Conservation (phyloP, 805 yeast species). For the Lachancea kluyveri region DNA sequence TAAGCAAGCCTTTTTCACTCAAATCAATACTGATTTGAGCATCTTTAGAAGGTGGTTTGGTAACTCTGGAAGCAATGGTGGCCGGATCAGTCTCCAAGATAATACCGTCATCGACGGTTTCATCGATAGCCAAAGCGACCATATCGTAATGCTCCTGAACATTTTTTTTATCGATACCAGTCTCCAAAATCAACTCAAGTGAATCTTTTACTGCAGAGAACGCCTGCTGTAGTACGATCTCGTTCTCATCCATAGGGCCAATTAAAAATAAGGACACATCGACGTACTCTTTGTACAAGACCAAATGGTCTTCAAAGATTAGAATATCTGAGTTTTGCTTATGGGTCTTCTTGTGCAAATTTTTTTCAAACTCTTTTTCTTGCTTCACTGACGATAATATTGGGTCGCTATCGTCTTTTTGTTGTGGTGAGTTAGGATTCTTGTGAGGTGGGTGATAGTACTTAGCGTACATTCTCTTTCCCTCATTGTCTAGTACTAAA, state of each 20-base stretch:
- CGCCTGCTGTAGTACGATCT: constrained; percentile 67
- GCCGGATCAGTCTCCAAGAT: constrained; percentile 85
- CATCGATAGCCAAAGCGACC: constrained; percentile 82
- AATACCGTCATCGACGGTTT: constrained; percentile 89
- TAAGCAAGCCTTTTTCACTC: constrained; percentile 70
- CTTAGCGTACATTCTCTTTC: constrained; percentile 75
- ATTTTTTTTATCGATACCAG: constrained; percentile 68
- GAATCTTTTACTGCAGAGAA: constrained; percentile 77
- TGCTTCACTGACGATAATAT: constrained; percentile 41
- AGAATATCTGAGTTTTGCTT: constrained; percentile 77
- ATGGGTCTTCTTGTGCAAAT: constrained; percentile 66
- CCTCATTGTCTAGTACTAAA: constrained; percentile 74
- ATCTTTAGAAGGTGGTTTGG: constrained; percentile 77
- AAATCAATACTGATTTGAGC: constrained; percentile 52
- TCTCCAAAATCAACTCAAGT: constrained; percentile 61
- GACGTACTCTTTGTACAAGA: constrained; percentile 79
- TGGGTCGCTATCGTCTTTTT: constrained; percentile 20
- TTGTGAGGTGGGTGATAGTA: constrained; percentile 69
- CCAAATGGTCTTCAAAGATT: constrained; percentile 69
- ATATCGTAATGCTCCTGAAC: constrained; percentile 80
- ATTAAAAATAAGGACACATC: constrained; percentile 70
- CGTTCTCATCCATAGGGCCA: constrained; percentile 77
- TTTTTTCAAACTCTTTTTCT: constrained; percentile 72
- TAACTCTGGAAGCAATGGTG: constrained; percentile 82
- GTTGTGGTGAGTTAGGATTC: constrained; percentile 20